Evolutionary conservation across 164 flowering plant species (phyloP), one percentile per base, ranked within the genome.

Genomic region (Liriodendron chinense): DNA sequence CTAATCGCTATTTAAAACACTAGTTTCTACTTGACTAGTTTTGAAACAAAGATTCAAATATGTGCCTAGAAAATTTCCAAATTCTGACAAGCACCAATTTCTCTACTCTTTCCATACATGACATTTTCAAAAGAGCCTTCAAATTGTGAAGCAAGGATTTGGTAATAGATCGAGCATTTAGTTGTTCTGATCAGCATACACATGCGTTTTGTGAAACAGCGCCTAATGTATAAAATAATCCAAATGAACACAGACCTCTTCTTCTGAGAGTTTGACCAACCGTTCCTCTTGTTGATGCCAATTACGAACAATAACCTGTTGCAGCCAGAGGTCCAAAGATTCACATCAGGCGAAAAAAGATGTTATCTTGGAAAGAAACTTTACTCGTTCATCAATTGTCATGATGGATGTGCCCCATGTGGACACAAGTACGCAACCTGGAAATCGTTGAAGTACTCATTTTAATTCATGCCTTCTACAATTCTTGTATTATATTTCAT

Each of bases 201-300:
- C 9, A 70, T 49, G 26, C 57, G 1, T 49, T 70, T 50, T 57
- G 47, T 23, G 22, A 25, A 71, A 71, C 34, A 63, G 7, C 3
- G 57, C 23, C 26, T 48, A 22, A 69, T 20, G 22, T 50, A 57
- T 34, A 71, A 23, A 67, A 71, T 47, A 64, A 57, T 20, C 9
- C 16, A 65, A 61, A 59, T 21, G 47, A 77, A 53, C 59, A 53
- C 83, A 73, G 62, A 94, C 98, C 94, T 93, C 98, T 76, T 93
- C 97, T 74, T 93, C 97, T 12, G 88, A 81, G 3, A 92, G 76
- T 79, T 81, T 86, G 69, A 90, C 78, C 65, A 95, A 78, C 47
- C 89, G 85, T 81, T 95, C 98, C 76, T 95, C 94, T 72, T 86
- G 82, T 71, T 82, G 85, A 80, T 89, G 79, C 98, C 97, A 95